phyloP scores from a whole-genome alignment of 2,329 filamentous ascomycete species.

The Alternaria alternata region DNA sequence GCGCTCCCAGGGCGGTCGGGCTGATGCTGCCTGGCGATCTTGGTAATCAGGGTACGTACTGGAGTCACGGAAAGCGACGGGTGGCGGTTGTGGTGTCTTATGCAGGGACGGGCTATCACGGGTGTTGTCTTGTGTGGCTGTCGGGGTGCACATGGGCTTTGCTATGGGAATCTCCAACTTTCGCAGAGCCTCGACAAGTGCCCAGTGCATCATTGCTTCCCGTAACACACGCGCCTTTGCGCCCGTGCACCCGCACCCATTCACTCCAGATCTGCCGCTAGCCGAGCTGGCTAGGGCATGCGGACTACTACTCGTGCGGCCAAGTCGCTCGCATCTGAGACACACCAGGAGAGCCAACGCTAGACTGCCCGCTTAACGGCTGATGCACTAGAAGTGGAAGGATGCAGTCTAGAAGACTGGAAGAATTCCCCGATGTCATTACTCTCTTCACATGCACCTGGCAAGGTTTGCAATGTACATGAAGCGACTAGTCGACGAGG shows the following conservation, averaged over 20 bases:
- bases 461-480: not conserved
- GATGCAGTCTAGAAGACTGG: constrained; percentile 3
- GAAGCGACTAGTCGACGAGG: not conserved
- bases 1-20: constrained; percentile 5
- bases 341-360: constrained; percentile 9
- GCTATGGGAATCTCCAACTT: not conserved
- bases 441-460: not conserved
- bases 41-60: constrained; percentile 4
- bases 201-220: constrained; percentile 7
- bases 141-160: not conserved
- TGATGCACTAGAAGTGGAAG: constrained; percentile 15
- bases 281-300: constrained; percentile 15
- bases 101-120: not conserved
- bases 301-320: constrained; percentile 16
- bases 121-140: not conserved
- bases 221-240: not conserved
- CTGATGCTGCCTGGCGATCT: constrained; percentile 24
- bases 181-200: constrained; percentile 10
- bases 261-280: constrained; percentile 23
- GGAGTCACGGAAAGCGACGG: not conserved
- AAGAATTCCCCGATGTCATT: constrained; percentile 2
- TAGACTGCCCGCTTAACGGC: constrained; percentile 11
- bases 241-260: constrained; percentile 16
- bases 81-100: not conserved
- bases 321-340: constrained; percentile 9